These are phyloP conservation scores for Sistotremastrum niveocremeum DNA, from an alignment of 768 basidiomycete genomes.

Conservation along the genomic window DNA sequence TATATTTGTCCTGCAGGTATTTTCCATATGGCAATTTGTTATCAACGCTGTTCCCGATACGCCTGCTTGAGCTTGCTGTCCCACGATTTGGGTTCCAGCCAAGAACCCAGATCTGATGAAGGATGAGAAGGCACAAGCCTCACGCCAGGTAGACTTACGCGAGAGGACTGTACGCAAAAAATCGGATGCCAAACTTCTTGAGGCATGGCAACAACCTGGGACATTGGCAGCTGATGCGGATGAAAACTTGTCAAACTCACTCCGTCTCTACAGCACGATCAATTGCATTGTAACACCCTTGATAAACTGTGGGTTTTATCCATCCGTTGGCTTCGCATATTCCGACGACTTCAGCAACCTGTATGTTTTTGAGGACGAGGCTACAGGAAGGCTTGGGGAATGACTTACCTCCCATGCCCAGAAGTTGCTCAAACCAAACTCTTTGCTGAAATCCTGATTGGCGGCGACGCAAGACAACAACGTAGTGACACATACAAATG, in stretches of 20 bases:
- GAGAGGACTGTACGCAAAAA: slow-evolving; percentile 20
- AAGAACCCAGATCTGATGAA: too few relatives aligned
- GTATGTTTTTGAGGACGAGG: not conserved
- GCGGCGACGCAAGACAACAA: too few relatives aligned
- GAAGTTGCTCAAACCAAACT: slow-evolving; percentile 11
- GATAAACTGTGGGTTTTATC: slow-evolving; percentile 14
- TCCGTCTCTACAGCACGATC: slow-evolving; percentile 10
- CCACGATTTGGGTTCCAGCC: too few relatives aligned
- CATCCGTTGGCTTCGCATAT: slow-evolving; percentile 14
- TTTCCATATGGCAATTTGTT: too few relatives aligned
- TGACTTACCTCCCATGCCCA: too few relatives aligned
- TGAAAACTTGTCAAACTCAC: not conserved
- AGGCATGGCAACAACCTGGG: slow-evolving; percentile 11
- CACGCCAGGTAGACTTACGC: slow-evolving; percentile 1
- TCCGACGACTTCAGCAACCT: slow-evolving; percentile 16
- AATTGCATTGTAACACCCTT: slow-evolving; percentile 14
- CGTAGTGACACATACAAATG: not conserved
- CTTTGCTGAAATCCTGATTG: slow-evolving; percentile 2
- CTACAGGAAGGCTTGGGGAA: not conserved
- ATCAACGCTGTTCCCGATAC: too few relatives aligned
- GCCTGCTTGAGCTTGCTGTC: too few relatives aligned
- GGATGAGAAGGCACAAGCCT: too few relatives aligned
- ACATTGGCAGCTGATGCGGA: too few relatives aligned
- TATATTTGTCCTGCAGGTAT: too few relatives aligned
- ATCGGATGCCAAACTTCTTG: slow-evolving; percentile 15